Conservation (phyloP, 2,329 filamentous ascomycete species). For the Colletotrichum tanaceti region DNA sequence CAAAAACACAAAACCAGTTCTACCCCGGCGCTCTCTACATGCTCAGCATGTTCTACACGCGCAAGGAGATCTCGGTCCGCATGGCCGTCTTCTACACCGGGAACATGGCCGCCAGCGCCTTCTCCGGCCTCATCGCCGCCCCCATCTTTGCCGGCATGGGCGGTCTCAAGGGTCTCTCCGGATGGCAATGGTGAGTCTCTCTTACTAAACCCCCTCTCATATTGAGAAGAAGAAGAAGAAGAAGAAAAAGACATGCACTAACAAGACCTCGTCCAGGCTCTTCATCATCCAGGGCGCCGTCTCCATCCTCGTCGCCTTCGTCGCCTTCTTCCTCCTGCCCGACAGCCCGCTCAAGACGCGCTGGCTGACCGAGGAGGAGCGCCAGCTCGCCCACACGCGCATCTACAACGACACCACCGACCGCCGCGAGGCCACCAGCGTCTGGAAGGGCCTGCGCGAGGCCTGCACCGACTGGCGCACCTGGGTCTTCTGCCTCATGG, state of each 20-base stretch:
- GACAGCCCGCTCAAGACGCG: slow-evolving; percentile 53
- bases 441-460: slow-evolving; percentile 56
- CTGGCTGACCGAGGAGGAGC: slow-evolving; percentile 56
- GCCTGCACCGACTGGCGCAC: slow-evolving; percentile 59
- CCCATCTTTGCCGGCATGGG: slow-evolving; percentile 58
- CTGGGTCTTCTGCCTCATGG: slow-evolving; percentile 63
- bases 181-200: slow-evolving; percentile 55
- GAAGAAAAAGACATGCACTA: too few species aligned
- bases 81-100: slow-evolving; percentile 59
- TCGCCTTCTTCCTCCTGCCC: slow-evolving; percentile 53
- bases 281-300: slow-evolving; percentile 57
- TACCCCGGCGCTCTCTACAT: slow-evolving; percentile 41
- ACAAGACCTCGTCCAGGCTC: slow-evolving; percentile 47
- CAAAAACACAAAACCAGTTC: too few species aligned
- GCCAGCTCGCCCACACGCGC: slow-evolving; percentile 52
- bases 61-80: slow-evolving; percentile 43
- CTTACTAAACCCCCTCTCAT: too few species aligned
- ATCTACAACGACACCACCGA: slow-evolving; percentile 48
- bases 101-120: slow-evolving; percentile 57
- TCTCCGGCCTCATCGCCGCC: slow-evolving; percentile 58
- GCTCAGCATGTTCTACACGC: slow-evolving; percentile 41
- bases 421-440: slow-evolving; percentile 54
- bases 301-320: slow-evolving; percentile 51
- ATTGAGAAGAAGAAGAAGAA: too few species aligned
- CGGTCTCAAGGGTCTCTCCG: slow-evolving; percentile 50